A percentile compares a stretch with the other conserved stretches of the same genome.
Conservation (phyloP, 495 filamentous ascomycete genomes). For the Chaetomium fimeti region DNA sequence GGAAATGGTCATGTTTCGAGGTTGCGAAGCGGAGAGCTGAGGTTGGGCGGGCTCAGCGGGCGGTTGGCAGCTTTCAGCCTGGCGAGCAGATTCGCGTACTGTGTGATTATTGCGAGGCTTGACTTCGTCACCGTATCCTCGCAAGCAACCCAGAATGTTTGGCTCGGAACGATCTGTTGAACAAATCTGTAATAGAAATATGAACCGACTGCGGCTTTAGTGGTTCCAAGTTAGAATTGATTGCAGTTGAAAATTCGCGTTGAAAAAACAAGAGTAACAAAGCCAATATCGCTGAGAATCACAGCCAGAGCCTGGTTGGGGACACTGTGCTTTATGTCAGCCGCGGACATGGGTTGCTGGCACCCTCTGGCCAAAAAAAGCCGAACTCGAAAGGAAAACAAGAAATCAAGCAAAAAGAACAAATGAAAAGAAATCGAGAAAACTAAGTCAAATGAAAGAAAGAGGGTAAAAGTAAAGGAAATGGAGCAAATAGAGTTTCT, state of each 20-base stretch:
- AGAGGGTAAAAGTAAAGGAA: too few species aligned
- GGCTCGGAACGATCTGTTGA: too few species aligned
- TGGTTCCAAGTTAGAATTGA: not conserved
- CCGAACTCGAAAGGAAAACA: too few species aligned
- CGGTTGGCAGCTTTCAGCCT: conserved; percentile 6
- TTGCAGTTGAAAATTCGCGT: not conserved
- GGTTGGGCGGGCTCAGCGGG: conserved; percentile 16
- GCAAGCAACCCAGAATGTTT: not conserved
- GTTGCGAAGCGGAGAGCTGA: conserved; percentile 23
- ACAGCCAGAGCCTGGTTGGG: not conserved
- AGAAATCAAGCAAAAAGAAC: too few species aligned
- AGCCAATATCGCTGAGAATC: not conserved
- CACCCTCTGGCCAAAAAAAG: too few species aligned
- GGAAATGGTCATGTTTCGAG: conserved; percentile 19
- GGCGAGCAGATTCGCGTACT: conserved; percentile 18
- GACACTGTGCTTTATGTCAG: conserved; percentile 17
- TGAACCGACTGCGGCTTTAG: too few species aligned
- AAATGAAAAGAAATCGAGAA: too few species aligned
- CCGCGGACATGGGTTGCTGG: not conserved
- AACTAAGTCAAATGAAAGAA: too few species aligned
- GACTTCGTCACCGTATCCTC: not conserved
- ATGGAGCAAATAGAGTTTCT: too few species aligned
- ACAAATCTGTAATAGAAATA: too few species aligned
- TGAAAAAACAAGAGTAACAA: not conserved
- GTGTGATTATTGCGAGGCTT: conserved; percentile 14